Base-by-base conservation (phyloP, 768 basidiomycete genomes). In the Suillus brevipes region DNA sequence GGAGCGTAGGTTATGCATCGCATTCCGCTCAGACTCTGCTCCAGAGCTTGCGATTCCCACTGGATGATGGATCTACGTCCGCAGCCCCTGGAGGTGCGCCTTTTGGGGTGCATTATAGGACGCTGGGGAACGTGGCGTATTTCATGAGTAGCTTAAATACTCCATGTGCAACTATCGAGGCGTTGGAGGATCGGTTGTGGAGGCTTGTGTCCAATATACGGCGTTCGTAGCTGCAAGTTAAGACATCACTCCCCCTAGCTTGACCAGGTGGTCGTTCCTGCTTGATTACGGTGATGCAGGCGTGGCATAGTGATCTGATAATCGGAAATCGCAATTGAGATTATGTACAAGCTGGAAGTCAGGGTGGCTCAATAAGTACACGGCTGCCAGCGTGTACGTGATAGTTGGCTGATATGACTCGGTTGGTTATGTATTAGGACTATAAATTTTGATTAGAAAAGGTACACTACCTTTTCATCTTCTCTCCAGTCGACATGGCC, bases 111-210 rank as follows among this genome's bases (percentile, higher is more conserved):
- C 91, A 99, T 74, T 95, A 85, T 68, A 84, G 97, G 64, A 95
- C 97, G 0, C 78, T 99, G 43, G 97, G 97, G 0, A 88, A 95
- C 72, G 88, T 95, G 10, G 90, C 90, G n/a, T 97, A 97, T 75
- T 92, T 95, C 73, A 96, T 97, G 85, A 89, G 87, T 7, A 94
- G 92, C 75, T 81, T 96, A 47, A 95, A 94, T 72, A 95, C 91
- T 1, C 75, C 78, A 2, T 65, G 80, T 2, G 70, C 75, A 20
- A 82, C 84, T 18, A 81, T 90, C 43, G 84, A 87, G 64, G 80
- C 82, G 20, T 70, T 92, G 9, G 89, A 94, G 70, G 81, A 87
- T 62, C 84, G 82, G 67, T 85, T 94, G 58, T 86, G 84, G 84
- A 69, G 69, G 16, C 73, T 77, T 13, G 57, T 82, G 25, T 58